Conservation (phyloP, 345 rosid genomes). For the Abelmoschus esculentus region DNA sequence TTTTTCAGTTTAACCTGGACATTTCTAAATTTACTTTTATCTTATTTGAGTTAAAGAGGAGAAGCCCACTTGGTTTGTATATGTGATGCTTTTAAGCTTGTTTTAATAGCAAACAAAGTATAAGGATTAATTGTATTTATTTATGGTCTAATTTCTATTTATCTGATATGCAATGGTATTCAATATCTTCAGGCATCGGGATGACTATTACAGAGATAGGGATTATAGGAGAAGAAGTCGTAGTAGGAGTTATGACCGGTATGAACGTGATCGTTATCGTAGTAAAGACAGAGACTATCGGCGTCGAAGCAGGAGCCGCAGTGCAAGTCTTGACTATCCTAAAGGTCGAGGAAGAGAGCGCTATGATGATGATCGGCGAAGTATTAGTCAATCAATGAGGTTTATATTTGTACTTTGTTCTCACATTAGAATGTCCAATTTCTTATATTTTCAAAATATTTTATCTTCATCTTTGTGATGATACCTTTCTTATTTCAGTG, state of each 20-base stretch:
- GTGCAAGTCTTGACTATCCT: conserved; percentile 41
- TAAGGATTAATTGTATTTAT: not conserved
- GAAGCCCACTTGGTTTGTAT: not conserved
- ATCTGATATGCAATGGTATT: not conserved
- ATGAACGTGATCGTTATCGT: conserved; percentile 40
- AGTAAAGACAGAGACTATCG: conserved; percentile 43
- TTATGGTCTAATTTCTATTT: not conserved
- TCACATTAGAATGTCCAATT: not conserved
- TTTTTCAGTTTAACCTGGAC: not conserved
- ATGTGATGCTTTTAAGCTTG: not conserved
- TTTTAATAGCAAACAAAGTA: not conserved
- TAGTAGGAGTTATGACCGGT: conserved; percentile 49
- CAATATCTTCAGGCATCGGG: conserved; percentile 18
- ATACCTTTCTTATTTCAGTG: conserved; percentile 16
- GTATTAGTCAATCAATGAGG: conserved; percentile 50
- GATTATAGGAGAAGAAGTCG: conserved; percentile 45
- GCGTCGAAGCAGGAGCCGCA: conserved; percentile 50
- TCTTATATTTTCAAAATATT: not conserved
- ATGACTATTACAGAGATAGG: conserved; percentile 33
- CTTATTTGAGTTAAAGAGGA: not conserved
- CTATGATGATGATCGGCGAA: conserved; percentile 41
- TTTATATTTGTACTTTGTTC: conserved; percentile 8
- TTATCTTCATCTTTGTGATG: conserved; percentile 4
- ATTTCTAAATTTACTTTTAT: not conserved
- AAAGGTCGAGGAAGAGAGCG: conserved; percentile 44